Evolutionary conservation across 192 early-diverging fungal species (phyloP), one percentile per base, ranked within the genome.

Genomic region (Coemansia sp.): DNA sequence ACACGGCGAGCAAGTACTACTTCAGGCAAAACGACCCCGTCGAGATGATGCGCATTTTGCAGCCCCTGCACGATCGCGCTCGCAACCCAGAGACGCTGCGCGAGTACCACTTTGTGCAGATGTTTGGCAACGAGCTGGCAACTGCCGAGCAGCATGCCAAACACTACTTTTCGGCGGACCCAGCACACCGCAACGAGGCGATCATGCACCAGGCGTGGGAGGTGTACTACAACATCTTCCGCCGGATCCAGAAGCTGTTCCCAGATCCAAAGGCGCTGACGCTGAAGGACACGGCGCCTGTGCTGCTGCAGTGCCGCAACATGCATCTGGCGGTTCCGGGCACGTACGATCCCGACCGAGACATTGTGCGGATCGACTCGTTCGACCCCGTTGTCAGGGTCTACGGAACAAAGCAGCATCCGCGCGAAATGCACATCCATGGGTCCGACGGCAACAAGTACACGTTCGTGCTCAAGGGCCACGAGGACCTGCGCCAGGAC

Each of bases 401-500:
- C 6, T 90, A 93, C 72, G 85, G 86, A 0, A 95, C 97, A 6
- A 98, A 98, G 63, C 95, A 98, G 69, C 79, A 90, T 16, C 97
- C 97, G 29, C 85, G 97, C 55, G 83, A 86, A 24, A 62, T 99
- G 51, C 87, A 84, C 14, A 88, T 98, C 39, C 83, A 83, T 48
- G 96, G 95, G 19, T 90, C 85, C 57, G 95, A 98, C 66, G 95
- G 97, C 13, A 82, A 84, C 24, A 90, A 91, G 23, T 97, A 97
- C 64, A 87, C 88, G 69, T 99, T 87, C 62, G 69, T 97, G 52
- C 83, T 98, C 50, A 99, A 99, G 82, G 97, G 93, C 42, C 94
- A 95, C 64, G 97, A 99, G 75, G 97, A 99, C 84, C 71, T 99
- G 46, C 89, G 95, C 48, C 95, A 97, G 73, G 97, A 99, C 68